Evolutionary conservation across 2,329 filamentous ascomycete genomes (phyloP).

Genomic region (Pyricularia sp.): DNA sequence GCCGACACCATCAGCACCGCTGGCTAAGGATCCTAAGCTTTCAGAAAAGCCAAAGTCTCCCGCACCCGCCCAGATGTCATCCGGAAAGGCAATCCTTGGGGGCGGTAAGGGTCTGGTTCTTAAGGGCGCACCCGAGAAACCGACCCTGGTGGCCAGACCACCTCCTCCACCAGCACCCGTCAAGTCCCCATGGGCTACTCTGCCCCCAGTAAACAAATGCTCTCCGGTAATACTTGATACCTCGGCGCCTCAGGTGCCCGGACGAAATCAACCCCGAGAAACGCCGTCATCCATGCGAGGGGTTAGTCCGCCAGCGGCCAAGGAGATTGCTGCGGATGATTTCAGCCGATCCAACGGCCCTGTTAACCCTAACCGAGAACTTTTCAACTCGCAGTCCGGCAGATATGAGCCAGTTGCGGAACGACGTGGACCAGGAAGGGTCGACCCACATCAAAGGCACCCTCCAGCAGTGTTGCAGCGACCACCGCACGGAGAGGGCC

Average conservation of each 20-base stretch:
- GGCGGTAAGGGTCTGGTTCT: constrained; percentile 50
- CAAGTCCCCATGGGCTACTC: constrained; percentile 82
- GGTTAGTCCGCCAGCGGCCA: constrained; percentile 41
- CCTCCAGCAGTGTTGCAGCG: constrained; percentile 64
- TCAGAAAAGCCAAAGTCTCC: constrained; percentile 34
- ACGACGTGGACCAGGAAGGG: constrained; percentile 55
- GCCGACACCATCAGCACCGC: constrained; percentile 9
- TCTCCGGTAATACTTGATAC: constrained; percentile 54
- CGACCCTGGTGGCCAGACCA: constrained; percentile 60
- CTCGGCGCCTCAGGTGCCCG: constrained; percentile 15
- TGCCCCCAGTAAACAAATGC: constrained; percentile 75
- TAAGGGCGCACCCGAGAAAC: constrained; percentile 57
- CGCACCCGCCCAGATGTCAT: constrained; percentile 23
- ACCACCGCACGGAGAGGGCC: constrained; percentile 45
- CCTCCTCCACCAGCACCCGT: constrained; percentile 53
- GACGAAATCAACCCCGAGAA: constrained; percentile 27
- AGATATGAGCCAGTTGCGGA: constrained; percentile 82
- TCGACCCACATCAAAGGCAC: constrained; percentile 55
- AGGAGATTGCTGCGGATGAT: constrained; percentile 87
- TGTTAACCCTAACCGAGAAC: constrained; percentile 51
- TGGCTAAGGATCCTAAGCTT: constrained; percentile 14
- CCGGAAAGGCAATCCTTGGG: constrained; percentile 31
- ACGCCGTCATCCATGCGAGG: constrained; percentile 28
- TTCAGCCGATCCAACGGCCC: constrained; percentile 66
- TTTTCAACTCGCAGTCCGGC: constrained; percentile 92